Evolutionary conservation across 192 early-diverging fungal species (phyloP), one percentile per base, ranked within the genome.

Genomic region (Irineochytrium annulatum): DNA sequence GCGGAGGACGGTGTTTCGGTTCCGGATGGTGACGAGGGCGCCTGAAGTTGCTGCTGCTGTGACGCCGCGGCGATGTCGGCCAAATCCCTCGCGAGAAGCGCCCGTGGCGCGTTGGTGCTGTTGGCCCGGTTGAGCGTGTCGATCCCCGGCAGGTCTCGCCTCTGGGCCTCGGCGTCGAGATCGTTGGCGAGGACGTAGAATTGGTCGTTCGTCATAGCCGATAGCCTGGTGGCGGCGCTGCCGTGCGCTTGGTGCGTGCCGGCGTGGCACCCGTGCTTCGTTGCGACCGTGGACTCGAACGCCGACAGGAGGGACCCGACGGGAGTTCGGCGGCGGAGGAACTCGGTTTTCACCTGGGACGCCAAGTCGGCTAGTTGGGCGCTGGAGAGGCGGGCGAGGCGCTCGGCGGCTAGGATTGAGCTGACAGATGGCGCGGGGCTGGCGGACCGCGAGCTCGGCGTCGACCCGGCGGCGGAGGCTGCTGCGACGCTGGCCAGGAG

Each of bases 141-240:
- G 35, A 67, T 67, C 14, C 65, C 65, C 16, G 65, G 65, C 29
- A 67, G 59, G 39, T 67, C 51, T 53, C 65, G 17, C 14, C 65
- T 56, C 3, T 34, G n/a, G 16, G 65, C 65, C 34, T 67, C 65
- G 13, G 39, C 37, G 51, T 67, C 57, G 6, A 67, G 39, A 37
- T 67, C 65, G 20, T 57, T 57, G 34, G 65, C 57, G 35, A 67
- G 59, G 35, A 67, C 43, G 34, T 45, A 39, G 39, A 67, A 67
- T 33, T 67, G 58, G 22, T 67, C 65, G 58, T 67, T 67, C 6
- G 65, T 48, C 65, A 67, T 67, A 33, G 54, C 54, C 14, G 65
- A 57, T 14, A 67, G 51, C 0, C 65, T 43, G 33, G 65, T 46
- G 16, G 57, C 45, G 17, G 65, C 59, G 48, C 57, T 45, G 11